Evolutionary conservation across 2,329 filamentous ascomycete species (phyloP).

Genomic region (Colletotrichum liriopes): DNA sequence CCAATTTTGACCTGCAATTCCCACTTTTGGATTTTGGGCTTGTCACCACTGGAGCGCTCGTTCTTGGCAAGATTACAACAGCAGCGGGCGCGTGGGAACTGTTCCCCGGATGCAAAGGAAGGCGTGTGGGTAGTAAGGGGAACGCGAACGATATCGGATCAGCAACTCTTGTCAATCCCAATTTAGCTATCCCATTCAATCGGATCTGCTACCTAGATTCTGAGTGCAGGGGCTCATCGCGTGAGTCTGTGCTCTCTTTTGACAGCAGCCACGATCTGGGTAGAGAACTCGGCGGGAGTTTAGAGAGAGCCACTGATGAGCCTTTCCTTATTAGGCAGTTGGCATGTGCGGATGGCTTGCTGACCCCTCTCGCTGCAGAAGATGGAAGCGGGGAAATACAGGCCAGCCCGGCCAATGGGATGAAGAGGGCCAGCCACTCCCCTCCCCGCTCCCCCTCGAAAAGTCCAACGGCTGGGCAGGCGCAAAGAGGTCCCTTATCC

Average conservation of each 20-base stretch:
- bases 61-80: constrained; percentile 18
- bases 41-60: constrained; percentile 27
- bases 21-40: constrained; percentile 29
- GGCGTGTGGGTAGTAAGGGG: constrained; percentile 21
- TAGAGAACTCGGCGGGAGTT: constrained; percentile 3
- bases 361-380: constrained; percentile 34
- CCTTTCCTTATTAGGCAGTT: constrained; percentile 24
- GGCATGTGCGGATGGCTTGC: constrained; percentile 36
- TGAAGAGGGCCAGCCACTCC: constrained; percentile 7
- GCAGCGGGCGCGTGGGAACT: constrained; percentile 34
- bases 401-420: constrained; percentile 18
- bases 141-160: constrained; percentile 37
- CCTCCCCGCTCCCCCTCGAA: constrained; percentile 1
- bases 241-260: constrained; percentile 33
- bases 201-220: background rate
- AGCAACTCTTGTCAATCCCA: constrained; percentile 10
- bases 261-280: constrained; percentile 3
- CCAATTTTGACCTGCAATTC: constrained; percentile 27
- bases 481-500: constrained; percentile 39
- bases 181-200: constrained; percentile 14
- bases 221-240: constrained; percentile 5
- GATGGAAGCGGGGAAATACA: constrained; percentile 18
- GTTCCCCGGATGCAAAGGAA: constrained; percentile 19
- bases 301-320: background rate
- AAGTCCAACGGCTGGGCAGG: constrained; percentile 31